Percentiles rank a stretch among this genome's conserved stretches.
Conservation (phyloP, 306 rosid species). For the Carpinus fangiana region DNA sequence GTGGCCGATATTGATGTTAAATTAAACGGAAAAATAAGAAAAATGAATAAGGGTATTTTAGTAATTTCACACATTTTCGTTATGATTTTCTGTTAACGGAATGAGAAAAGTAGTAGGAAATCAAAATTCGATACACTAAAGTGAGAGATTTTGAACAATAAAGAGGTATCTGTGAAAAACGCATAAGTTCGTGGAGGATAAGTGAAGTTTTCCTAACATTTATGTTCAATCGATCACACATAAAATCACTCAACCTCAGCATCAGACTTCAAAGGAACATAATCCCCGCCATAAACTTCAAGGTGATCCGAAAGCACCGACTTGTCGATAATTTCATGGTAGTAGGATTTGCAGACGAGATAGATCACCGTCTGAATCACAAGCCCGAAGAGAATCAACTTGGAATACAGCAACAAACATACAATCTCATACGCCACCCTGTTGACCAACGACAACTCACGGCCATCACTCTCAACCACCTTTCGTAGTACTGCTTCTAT, state of each 20-base stretch:
- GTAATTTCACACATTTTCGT: no score
- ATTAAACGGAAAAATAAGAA: no score
- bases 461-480: conserved; percentile 31
- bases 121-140: no score
- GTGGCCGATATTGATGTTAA: no score
- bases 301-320: conserved; percentile 73
- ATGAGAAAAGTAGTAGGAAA: no score
- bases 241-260: conserved; percentile 58
- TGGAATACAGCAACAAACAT: conserved; percentile 39
- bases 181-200: no score
- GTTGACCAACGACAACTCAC: conserved; percentile 7
- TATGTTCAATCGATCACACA: conserved; percentile 19
- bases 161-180: no score
- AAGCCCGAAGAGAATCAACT: conserved; percentile 44
- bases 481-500: conserved; percentile 31
- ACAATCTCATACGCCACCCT: conserved; percentile 42
- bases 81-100: no score
- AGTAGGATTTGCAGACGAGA: conserved; percentile 82
- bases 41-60: no score
- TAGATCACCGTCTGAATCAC: conserved; percentile 70
- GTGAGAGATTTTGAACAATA: no score
- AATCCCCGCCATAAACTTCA: conserved; percentile 60
- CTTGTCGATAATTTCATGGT: conserved; percentile 79
- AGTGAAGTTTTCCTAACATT: no score
- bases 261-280: conserved; percentile 65